Conservation (phyloP, 1,284 basidiomycete species). For the Cystobasidium sp. region DNA sequence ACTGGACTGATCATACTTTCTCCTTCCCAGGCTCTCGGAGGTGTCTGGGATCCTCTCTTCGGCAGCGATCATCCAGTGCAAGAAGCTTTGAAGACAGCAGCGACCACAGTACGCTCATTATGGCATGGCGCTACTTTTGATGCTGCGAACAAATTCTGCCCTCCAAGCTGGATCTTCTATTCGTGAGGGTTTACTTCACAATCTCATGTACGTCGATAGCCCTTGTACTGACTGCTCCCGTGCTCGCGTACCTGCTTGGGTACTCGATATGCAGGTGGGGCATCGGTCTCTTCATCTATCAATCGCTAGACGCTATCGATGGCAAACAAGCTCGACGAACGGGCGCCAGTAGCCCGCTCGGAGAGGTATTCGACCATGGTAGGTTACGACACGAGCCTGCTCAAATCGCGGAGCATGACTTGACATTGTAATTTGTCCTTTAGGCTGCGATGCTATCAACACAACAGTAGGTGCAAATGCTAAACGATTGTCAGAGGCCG, state of each 20-base stretch:
- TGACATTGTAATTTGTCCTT: too few relatives aligned
- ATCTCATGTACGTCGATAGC: background rate
- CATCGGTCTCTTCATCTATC: conserved; percentile 86
- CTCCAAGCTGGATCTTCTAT: conserved; percentile 83
- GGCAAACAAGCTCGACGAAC: conserved; percentile 84
- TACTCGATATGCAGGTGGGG: conserved; percentile 69
- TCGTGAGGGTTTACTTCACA: conserved; percentile 62
- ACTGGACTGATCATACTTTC: too few relatives aligned
- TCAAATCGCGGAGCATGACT: too few relatives aligned
- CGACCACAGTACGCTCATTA: conserved; percentile 14
- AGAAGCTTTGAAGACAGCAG: conserved; percentile 6
- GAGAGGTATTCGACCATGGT: conserved; percentile 98
- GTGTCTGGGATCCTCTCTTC: conserved; percentile 54
- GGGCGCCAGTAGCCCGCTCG: conserved; percentile 92
- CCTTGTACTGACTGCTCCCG: background rate
- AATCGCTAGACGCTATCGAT: conserved; percentile 86
- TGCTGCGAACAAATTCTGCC: conserved; percentile 60
- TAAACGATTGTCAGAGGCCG: background rate
- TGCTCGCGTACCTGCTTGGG: background rate
- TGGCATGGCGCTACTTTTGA: conserved; percentile 42
- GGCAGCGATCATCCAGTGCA: conserved; percentile 17
- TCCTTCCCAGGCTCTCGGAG: conserved; percentile 51
- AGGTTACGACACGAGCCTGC: conserved; percentile 2
- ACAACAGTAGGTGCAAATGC: conserved; percentile 70
- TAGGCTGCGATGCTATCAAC: conserved; percentile 88